phyloP scores from a whole-genome alignment of 1,139 yeast species.

The Debaryomyces sp. region DNA sequence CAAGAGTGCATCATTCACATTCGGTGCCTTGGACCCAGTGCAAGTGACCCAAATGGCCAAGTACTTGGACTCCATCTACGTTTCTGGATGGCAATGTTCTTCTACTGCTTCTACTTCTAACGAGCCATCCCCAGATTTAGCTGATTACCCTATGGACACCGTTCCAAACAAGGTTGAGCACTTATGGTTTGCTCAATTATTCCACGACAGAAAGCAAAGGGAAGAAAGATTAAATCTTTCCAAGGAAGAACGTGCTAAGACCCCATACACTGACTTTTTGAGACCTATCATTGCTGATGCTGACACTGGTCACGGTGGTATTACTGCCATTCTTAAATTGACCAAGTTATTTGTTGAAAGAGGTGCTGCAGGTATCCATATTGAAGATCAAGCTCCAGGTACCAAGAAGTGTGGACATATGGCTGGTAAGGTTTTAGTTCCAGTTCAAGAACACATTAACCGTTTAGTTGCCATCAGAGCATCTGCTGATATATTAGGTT shows the following conservation, averaged over 20 bases:
- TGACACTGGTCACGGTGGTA: slow-evolving; percentile 98
- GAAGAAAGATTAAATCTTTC: slow-evolving; percentile 74
- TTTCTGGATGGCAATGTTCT: slow-evolving; percentile 98
- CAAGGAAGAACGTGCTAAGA: slow-evolving; percentile 62
- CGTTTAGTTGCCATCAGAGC: slow-evolving; percentile 94
- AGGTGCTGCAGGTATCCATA: slow-evolving; percentile 98
- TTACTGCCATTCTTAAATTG: slow-evolving; percentile 92
- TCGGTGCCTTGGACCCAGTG: slow-evolving; percentile 96
- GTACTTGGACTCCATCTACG: slow-evolving; percentile 88
- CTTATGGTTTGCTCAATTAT: slow-evolving; percentile 92
- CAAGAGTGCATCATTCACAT: slow-evolving; percentile 83
- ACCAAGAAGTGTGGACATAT: slow-evolving; percentile 97
- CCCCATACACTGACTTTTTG: slow-evolving; percentile 74
- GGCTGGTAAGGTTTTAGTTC: slow-evolving; percentile 98
- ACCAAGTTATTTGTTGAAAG: slow-evolving; percentile 96
- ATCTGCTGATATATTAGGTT: slow-evolving; percentile 90
- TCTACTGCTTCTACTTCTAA: slow-evolving; percentile 96
- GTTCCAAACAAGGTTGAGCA: slow-evolving; percentile 99
- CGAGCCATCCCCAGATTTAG: slow-evolving; percentile 97
- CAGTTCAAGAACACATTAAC: slow-evolving; percentile 95
- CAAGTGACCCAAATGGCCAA: slow-evolving; percentile 97
- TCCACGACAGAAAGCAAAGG: slow-evolving; percentile 96
- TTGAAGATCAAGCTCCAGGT: slow-evolving; percentile 99
- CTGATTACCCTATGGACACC: slow-evolving; percentile 98
- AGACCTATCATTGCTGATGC: slow-evolving; percentile 97